A percentile compares a stretch with the other conserved stretches of the same genome.
These are phyloP conservation scores for Boletus speciosus DNA, from an alignment of 768 basidiomycete genomes.

Conservation along the genomic window DNA sequence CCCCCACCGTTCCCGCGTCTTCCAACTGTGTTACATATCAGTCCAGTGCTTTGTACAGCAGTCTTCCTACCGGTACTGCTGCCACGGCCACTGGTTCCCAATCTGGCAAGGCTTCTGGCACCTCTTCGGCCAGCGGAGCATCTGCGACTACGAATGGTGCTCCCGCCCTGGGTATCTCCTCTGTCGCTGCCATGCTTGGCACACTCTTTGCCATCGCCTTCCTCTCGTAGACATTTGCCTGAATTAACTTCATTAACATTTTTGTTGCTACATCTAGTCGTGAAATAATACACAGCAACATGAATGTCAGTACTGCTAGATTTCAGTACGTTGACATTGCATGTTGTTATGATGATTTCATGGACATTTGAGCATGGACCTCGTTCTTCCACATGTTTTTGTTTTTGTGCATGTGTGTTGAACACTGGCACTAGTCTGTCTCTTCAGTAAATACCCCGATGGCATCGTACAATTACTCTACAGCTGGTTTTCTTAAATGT, in stretches of 20 bases:
- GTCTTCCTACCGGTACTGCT: slow-evolving; percentile 11
- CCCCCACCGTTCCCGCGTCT: slow-evolving; percentile 37
- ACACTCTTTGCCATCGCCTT: slow-evolving; percentile 36
- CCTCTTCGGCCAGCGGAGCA: slow-evolving; percentile 14
- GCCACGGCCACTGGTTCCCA: slow-evolving; percentile 6
- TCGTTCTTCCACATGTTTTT: background rate
- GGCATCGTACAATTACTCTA: slow-evolving; percentile 19
- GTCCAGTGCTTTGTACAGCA: slow-evolving; percentile 36
- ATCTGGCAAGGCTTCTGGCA: slow-evolving; percentile 8
- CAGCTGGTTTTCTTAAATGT: background rate
- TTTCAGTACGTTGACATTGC: background rate
- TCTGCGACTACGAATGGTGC: slow-evolving; percentile 21
- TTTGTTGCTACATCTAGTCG: background rate
- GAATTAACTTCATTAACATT: background rate
- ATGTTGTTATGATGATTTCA: slow-evolving; percentile 3
- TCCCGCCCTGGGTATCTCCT: slow-evolving; percentile 29
- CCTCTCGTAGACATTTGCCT: slow-evolving; percentile 31
- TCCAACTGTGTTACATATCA: slow-evolving; percentile 42
- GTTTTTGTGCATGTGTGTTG: slow-evolving; percentile 20
- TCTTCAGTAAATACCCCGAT: slow-evolving; percentile 14
- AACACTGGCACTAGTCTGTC: slow-evolving; percentile 23
- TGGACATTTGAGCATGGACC: slow-evolving; percentile 7
- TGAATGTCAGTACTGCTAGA: background rate
- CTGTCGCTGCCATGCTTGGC: slow-evolving; percentile 33
- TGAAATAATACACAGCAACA: slow-evolving; percentile 1